Base-by-base conservation (phyloP, 495 filamentous ascomycete species). In the Paragyromitra xinjiangensis region DNA sequence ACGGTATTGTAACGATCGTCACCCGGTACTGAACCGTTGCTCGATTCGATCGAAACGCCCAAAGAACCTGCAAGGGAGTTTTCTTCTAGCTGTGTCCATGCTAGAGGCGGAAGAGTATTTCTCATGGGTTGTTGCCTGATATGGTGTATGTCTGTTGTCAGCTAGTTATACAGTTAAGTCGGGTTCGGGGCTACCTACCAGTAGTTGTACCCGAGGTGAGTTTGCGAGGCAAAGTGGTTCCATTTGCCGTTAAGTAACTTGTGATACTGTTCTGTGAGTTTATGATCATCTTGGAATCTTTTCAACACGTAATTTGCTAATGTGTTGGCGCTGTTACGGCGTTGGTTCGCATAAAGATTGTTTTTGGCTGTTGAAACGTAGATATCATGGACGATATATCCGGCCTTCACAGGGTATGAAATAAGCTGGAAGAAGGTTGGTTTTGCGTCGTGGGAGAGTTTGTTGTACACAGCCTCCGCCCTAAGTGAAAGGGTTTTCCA, bases 71-170 rank as follows among this genome's bases (percentile, higher is more conserved):
- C 86, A 16, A 91, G 80, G 3, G 88, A 87, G 8, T 85, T 86
- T 66, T 90, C 89, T 3, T 84, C 77, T 0, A 85, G 85, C 79
- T 90, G 88, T 24, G 90, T 87, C 78, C 88, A 90, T 7, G 86
- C 74, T 80, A 92, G 84, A n/a, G 85, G 84, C 2, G 90, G 90
- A 26, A 90, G 85, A 1, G 86, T 86, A 79, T 92, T 91, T 39
- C 91, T 85, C 90, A 92, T 92, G 3, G 91, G 88, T 80, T 92
- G 90, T 80, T 92, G 91, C 90, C 89, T 89, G 82, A 29, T 71
- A 12, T 51, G 26, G 2, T 6, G 24, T 37, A 7, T 56, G 19
- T 12, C 26, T 1, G 6, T 6, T 45, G 8, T 75, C 51, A 75
- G 29, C 16, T 4, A 34, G 29, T 34, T 34, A 34, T 34, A 39